Evolutionary conservation across 176 grass and related monocot species (phyloP).

Genomic region (Carex parvula): DNA sequence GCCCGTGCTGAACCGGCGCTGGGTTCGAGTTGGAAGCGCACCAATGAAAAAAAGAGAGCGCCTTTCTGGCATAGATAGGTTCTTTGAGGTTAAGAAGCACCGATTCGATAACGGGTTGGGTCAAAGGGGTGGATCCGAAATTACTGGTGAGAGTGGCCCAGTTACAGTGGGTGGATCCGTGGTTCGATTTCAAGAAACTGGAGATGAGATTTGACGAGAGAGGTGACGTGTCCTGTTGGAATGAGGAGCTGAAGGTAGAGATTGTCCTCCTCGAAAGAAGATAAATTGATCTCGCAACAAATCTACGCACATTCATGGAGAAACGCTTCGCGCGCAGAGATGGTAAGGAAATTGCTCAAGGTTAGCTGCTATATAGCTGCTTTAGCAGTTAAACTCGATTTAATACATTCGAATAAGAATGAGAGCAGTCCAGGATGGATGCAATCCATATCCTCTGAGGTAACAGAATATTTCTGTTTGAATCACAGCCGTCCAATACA

Average conservation of each 20-base stretch:
- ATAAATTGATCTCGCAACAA: not conserved
- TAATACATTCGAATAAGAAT: too few species aligned
- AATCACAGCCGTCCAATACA: too few species aligned
- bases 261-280: slow-evolving; percentile 9
- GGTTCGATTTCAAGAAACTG: slow-evolving; percentile 44
- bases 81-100: slow-evolving; percentile 55
- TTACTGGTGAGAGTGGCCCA: slow-evolving; percentile 55
- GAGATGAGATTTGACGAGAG: slow-evolving; percentile 29
- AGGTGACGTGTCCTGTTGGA: not conserved
- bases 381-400: not conserved
- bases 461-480: too few species aligned
- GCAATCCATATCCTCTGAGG: too few species aligned
- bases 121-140: slow-evolving; percentile 33
- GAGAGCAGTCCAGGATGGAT: too few species aligned
- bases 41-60: slow-evolving; percentile 76
- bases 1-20: slow-evolving; percentile 20
- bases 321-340: not conserved
- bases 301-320: not conserved
- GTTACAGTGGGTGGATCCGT: slow-evolving; percentile 26
- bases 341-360: not conserved
- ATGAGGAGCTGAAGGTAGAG: not conserved
- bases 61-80: slow-evolving; percentile 50
- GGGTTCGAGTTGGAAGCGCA: slow-evolving; percentile 24
- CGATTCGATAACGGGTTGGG: slow-evolving; percentile 31
- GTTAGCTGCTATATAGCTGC: not conserved